Base-by-base conservation (phyloP, 2,329 filamentous ascomycete species). In the Cytospora mali region DNA sequence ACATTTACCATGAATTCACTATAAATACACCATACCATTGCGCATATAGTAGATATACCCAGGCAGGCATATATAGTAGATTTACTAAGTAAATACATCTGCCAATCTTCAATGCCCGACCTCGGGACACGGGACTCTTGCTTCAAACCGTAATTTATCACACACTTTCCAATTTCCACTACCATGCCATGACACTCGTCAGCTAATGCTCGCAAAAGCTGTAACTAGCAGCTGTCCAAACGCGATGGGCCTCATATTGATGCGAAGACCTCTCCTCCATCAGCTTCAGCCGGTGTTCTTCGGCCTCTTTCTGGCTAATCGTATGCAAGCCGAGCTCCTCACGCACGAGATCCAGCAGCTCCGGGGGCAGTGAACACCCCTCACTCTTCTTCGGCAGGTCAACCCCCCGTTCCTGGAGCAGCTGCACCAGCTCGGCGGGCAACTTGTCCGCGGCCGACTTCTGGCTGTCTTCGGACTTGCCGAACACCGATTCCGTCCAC, bases 401-500 rank as follows among this genome's bases (percentile, higher is more conserved):
- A n/a, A 62, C 33, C 6, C 51, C 60, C n/a, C 51, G 25, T 21
- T 62, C 60, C n/a, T 28, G 27, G 18, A 69, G 58, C 16, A 70
- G 14, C 16, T 59, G 48, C 28, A 57, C 31, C 23, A 68, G 29
- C 52, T 68, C 65, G 18, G 42, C 51, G 9, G 67, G 62, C 21
- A 66, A 18, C 35, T 61, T 57, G 14, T 39, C 48, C 33, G 56
- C 61, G 7, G 66, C 39, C 7, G 50, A 25, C 31, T 27, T 28
- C 29, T 50, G 62, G 18, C 21, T 53, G 21, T 61, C 48, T 9
- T 50, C 13, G 2, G 62, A 51, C 39, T 14, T 25, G 6, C 61
- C 58, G 11, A 67, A 62, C 9, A 28, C 52, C 11, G 64, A 65
- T 23, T 71, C 69, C n/a, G 61, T 25, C 70, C 76, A 79, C 78